A percentile compares a stretch with the other conserved stretches of the same genome.
Conservation (phyloP, 345 rosid genomes). For the Syzygium aromaticum region DNA sequence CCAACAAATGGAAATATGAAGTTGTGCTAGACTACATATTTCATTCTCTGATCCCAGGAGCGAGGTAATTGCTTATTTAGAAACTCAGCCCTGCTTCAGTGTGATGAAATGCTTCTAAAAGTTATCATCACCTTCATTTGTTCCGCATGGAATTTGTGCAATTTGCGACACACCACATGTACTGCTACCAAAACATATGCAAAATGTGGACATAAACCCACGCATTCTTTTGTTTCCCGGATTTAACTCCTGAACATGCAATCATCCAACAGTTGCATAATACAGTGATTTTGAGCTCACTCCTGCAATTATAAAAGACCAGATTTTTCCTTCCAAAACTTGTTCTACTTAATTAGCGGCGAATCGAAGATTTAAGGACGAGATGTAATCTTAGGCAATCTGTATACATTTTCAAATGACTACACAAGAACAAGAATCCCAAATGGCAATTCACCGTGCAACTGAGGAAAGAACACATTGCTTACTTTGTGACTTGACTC, state of each 20-base stretch:
- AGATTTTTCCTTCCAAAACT: neutral
- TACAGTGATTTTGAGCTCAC: neutral
- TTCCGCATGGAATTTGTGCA: neutral
- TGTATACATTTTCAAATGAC: constrained; percentile 14
- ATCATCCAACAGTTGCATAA: neutral
- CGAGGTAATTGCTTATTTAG: neutral
- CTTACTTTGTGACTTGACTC: neutral
- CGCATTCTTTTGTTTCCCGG: neutral
- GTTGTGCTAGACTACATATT: neutral
- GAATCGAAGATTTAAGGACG: neutral
- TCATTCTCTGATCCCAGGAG: neutral
- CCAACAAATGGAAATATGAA: neutral
- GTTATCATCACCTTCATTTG: neutral
- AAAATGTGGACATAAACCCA: neutral
- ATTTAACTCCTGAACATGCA: neutral
- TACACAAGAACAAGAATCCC: neutral
- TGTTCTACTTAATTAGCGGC: neutral
- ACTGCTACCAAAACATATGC: neutral
- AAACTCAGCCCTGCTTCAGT: neutral
- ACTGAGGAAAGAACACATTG: neutral
- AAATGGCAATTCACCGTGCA: neutral
- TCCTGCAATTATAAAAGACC: neutral
- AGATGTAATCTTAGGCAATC: neutral
- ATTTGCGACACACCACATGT: neutral
- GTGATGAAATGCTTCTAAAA: neutral